phyloP scores from a whole-genome alignment of 75 land plant genomes.

The Cunninghamia lanceolata region DNA sequence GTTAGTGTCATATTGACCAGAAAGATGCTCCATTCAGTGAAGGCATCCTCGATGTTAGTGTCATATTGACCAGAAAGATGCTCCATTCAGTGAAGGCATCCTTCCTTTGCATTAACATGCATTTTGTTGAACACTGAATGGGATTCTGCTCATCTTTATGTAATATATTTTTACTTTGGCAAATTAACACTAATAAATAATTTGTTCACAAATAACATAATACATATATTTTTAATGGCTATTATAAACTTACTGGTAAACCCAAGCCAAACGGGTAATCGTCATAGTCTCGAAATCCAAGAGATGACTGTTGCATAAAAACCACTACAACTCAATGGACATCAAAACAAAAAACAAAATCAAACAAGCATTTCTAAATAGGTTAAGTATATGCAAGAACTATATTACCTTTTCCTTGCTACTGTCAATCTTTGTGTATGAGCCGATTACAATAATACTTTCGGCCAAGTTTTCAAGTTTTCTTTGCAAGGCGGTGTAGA shows the following conservation, averaged over 20 bases:
- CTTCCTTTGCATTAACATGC: no score
- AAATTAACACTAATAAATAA: not conserved
- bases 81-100: no score
- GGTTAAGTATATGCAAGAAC: not conserved
- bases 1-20: no score
- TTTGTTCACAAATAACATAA: not conserved
- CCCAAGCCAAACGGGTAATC: constrained; percentile 72
- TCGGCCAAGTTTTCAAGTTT: constrained; percentile 56
- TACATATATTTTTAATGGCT: not conserved
- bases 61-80: no score
- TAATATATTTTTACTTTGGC: no score
- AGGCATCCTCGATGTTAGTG: not conserved
- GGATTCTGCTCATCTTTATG: not conserved
- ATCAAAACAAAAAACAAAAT: not conserved
- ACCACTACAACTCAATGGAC: not conserved
- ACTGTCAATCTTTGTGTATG: constrained; percentile 59
- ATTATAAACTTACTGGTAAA: constrained; percentile 51
- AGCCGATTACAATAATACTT: constrained; percentile 63
- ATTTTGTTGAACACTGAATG: not conserved
- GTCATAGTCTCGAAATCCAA: constrained; percentile 67
- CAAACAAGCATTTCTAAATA: not conserved
- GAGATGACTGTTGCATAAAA: constrained; percentile 43
- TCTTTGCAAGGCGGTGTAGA: constrained; percentile 30
- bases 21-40: no score
- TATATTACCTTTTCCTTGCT: constrained; percentile 66